These are phyloP conservation scores for Calonectria leucothoes DNA, from an alignment of 2,329 filamentous ascomycete species.

Conservation along the genomic window DNA sequence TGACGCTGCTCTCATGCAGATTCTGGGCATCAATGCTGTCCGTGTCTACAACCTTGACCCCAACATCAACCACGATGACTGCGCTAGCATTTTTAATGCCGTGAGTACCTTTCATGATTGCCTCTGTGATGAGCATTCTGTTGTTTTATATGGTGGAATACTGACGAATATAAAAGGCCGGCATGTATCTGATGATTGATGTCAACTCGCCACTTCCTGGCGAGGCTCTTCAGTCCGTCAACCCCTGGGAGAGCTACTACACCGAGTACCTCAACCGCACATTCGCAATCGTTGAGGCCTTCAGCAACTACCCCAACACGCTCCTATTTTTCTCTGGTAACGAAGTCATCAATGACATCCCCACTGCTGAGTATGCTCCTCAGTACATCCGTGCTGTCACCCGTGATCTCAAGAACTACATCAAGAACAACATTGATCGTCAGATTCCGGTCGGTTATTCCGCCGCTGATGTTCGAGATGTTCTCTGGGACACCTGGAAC, in stretches of 20 bases:
- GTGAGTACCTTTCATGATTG: constrained; percentile 42
- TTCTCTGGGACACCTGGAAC: constrained; percentile 80
- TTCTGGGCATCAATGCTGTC: constrained; percentile 73
- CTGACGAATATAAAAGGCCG: constrained; percentile 54
- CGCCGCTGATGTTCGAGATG: constrained; percentile 80
- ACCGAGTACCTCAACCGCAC: constrained; percentile 72
- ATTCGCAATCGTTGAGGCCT: constrained; percentile 75
- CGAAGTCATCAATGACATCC: constrained; percentile 78
- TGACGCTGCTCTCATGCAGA: constrained; percentile 74
- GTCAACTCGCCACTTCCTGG: constrained; percentile 74
- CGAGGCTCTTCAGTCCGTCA: constrained; percentile 64
- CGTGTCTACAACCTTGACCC: constrained; percentile 78
- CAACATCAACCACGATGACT: constrained; percentile 73
- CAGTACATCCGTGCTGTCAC: constrained; percentile 82
- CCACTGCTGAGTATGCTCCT: constrained; percentile 69
- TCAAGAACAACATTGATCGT: constrained; percentile 76
- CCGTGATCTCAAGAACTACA: constrained; percentile 84
- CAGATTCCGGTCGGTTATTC: constrained; percentile 83
- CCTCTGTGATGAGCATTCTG: too few relatives aligned
- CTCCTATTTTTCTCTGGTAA: constrained; percentile 83
- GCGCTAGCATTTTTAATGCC: constrained; percentile 75
- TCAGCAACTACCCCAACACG: constrained; percentile 75
- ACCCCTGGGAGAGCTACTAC: constrained; percentile 72
- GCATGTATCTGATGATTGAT: constrained; percentile 77
- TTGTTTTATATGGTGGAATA: too few relatives aligned